A percentile compares a stretch with the other conserved stretches of the same genome.
These are phyloP conservation scores for Pseudocercospora fijiensis DNA, from an alignment of 2,329 filamentous ascomycete species.

Conservation along the genomic window DNA sequence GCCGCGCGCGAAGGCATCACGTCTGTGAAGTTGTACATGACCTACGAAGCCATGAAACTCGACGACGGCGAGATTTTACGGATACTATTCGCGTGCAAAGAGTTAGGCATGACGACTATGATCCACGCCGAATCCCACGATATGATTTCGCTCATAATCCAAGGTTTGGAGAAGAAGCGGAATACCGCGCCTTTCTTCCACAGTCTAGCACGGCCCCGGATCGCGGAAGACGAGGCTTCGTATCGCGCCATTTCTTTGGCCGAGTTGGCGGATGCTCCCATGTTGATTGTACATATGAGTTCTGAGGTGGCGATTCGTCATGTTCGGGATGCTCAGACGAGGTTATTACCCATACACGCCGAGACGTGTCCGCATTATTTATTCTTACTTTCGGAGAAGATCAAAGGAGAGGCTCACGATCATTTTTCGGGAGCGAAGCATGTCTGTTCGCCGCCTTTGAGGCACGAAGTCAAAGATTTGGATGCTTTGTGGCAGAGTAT, in stretches of 20 bases:
- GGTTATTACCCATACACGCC: slow-evolving; percentile 39
- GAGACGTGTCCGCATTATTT: slow-evolving; percentile 43
- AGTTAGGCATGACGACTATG: slow-evolving; percentile 51
- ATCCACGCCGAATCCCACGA: slow-evolving; percentile 52
- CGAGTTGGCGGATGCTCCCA: slow-evolving; percentile 52
- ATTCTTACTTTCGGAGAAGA: slow-evolving; percentile 37
- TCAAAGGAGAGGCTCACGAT: slow-evolving; percentile 36
- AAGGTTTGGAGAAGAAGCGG: slow-evolving; percentile 43
- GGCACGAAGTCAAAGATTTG: slow-evolving; percentile 36
- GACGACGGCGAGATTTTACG: slow-evolving; percentile 52
- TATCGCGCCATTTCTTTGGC: slow-evolving; percentile 54
- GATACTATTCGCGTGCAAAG: slow-evolving; percentile 51
- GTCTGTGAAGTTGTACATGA: slow-evolving; percentile 56
- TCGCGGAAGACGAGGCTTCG: slow-evolving; percentile 51
- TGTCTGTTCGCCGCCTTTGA: slow-evolving; percentile 39
- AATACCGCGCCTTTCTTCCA: slow-evolving; percentile 49
- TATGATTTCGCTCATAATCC: slow-evolving; percentile 47
- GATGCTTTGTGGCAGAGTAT: slow-evolving; percentile 40
- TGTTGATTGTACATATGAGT: slow-evolving; percentile 56
- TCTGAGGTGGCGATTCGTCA: slow-evolving; percentile 40
- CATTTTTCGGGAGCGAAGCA: slow-evolving; percentile 41
- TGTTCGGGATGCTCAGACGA: slow-evolving; percentile 39
- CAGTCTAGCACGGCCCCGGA: slow-evolving; percentile 47
- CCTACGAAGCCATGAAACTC: slow-evolving; percentile 52
- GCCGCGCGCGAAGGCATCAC: slow-evolving; percentile 47